A percentile compares a stretch with the other conserved stretches of the same genome.
These are phyloP conservation scores for Macrotyloma uniflorum DNA, from an alignment of 306 rosid genomes.

Conservation along the genomic window DNA sequence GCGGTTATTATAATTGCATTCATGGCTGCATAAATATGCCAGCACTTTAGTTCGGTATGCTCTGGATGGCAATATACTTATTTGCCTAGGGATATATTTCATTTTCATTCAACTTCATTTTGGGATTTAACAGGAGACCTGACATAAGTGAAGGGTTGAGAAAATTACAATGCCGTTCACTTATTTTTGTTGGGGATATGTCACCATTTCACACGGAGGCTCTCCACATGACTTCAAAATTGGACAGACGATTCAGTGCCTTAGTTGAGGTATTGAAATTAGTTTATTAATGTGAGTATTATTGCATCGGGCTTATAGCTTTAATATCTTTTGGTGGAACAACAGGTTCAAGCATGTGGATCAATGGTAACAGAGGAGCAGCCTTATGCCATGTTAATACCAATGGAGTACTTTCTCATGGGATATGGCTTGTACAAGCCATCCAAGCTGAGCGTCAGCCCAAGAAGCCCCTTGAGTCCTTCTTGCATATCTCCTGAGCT, in stretches of 20 bases:
- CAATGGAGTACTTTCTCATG: slow-evolving; percentile 89
- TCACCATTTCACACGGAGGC: slow-evolving; percentile 87
- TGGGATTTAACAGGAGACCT: slow-evolving; percentile 65
- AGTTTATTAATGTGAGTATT: slow-evolving; percentile 1
- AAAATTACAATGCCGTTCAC: slow-evolving; percentile 82
- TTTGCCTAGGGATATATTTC: slow-evolving; percentile 17
- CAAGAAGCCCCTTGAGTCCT: slow-evolving; percentile 94
- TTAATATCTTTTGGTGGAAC: slow-evolving; percentile 28
- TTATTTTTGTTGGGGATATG: slow-evolving; percentile 89
- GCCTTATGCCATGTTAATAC: slow-evolving; percentile 97
- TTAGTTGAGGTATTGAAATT: slow-evolving; percentile 75
- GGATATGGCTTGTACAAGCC: slow-evolving; percentile 88
- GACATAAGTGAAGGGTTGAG: slow-evolving; percentile 75
- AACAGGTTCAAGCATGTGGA: slow-evolving; percentile 95
- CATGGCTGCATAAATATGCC: slow-evolving; percentile 19
- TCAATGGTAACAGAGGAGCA: slow-evolving; percentile 99
- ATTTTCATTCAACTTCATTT: slow-evolving; percentile 9
- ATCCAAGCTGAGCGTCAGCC: slow-evolving; percentile 78
- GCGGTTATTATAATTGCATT: slow-evolving; percentile 1
- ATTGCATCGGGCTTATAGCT: slow-evolving; percentile 13
- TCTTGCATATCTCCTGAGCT: slow-evolving; percentile 93
- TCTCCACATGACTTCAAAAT: slow-evolving; percentile 78
- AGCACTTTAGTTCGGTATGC: not conserved
- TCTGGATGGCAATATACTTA: slow-evolving; percentile 24
- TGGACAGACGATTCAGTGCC: slow-evolving; percentile 87